Evolutionary conservation across 148 eudicot genomes (phyloP), one percentile per base, ranked within the genome.

Genomic region (Drosera capensis): DNA sequence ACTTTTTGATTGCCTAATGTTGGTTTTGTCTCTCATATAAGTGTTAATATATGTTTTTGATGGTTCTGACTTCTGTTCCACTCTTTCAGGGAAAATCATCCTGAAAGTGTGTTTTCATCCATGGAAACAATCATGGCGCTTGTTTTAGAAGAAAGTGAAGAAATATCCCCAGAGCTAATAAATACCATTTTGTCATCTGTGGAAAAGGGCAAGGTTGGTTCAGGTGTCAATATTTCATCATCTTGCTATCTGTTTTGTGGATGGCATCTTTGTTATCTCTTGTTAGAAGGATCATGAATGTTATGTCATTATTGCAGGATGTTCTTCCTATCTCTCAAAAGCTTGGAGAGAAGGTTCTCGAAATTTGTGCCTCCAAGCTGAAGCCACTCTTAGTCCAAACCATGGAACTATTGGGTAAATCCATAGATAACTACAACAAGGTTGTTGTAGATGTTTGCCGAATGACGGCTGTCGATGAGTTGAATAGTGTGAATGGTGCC

Each of bases 71-170:
- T 2, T 22, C 22, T 23, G 52, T 46, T 52, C 14, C 23, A 40
- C 36, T 51, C n/a, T 54, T 56, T 36, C 75, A 86, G 96, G 70
- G 81, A 63, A 43, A 51, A 79, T 61, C 94, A 82, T 51, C 57
- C 71, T 1, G 82, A 71, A n/a, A 55, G 23, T 46, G 73, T 86
- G 11, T 71, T 75, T 44, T 45, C 82, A 36, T 71, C 77, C 23
- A 86, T 86, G 94, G 96, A 79, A 59, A 82, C 77, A 46, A 76
- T 82, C 43, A 86, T 86, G 96, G 63, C 75, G 29, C 85, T 86
- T 56, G 85, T 86, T 14, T 31, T 86, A 25, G 96, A 86, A 43
- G 96, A 86, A 77, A 86, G 96, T 51, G 96, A 86, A 65, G 88
- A 79, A 8, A 52, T 79, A 41, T 64, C 77, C 6, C 19, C 50